Evolutionary conservation across 2,329 filamentous ascomycete species (phyloP).

Genomic region (Fonsecaea nubica): DNA sequence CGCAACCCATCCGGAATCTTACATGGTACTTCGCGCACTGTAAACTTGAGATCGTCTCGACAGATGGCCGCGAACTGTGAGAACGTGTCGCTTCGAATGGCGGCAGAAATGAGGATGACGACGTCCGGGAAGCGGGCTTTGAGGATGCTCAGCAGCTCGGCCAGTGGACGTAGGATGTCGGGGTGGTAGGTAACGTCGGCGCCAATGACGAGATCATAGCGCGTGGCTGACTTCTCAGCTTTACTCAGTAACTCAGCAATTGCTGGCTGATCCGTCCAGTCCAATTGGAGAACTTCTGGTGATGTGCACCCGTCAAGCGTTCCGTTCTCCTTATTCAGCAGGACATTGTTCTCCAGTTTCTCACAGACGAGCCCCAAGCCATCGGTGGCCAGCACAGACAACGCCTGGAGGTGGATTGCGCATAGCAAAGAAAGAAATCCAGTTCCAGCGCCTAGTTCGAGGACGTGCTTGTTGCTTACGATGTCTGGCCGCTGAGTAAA

Average conservation of each 20-base stretch:
- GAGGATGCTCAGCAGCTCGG: slow-evolving; percentile 30
- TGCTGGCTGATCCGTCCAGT: slow-evolving; percentile 34
- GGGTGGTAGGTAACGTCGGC: slow-evolving; percentile 41
- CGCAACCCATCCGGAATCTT: slow-evolving; percentile 50
- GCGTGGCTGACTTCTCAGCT: slow-evolving; percentile 13
- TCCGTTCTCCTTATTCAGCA: slow-evolving; percentile 42
- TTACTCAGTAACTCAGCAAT: slow-evolving; percentile 29
- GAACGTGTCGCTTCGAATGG: slow-evolving; percentile 69
- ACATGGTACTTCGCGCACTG: slow-evolving; percentile 50
- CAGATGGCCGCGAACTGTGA: slow-evolving; percentile 64
- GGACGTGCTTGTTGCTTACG: slow-evolving; percentile 60
- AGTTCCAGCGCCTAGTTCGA: slow-evolving; percentile 72
- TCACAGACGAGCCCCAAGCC: slow-evolving; percentile 58
- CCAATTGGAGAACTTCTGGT: slow-evolving; percentile 31
- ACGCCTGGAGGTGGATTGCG: slow-evolving; percentile 62
- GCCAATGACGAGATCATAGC: slow-evolving; percentile 35
- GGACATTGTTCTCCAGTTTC: slow-evolving; percentile 48
- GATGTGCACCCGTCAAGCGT: slow-evolving; percentile 12
- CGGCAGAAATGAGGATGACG: slow-evolving; percentile 65
- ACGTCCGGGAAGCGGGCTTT: slow-evolving; percentile 33
- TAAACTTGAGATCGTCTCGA: slow-evolving; percentile 48
- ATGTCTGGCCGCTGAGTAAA: slow-evolving; percentile 53
- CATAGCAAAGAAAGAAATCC: slow-evolving; percentile 70
- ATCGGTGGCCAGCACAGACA: slow-evolving; percentile 66
- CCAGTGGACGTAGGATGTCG: slow-evolving; percentile 38